Evolutionary conservation across 352 stramenopile genomes (phyloP).

Genomic region (Globisporangium megalacanthum): DNA sequence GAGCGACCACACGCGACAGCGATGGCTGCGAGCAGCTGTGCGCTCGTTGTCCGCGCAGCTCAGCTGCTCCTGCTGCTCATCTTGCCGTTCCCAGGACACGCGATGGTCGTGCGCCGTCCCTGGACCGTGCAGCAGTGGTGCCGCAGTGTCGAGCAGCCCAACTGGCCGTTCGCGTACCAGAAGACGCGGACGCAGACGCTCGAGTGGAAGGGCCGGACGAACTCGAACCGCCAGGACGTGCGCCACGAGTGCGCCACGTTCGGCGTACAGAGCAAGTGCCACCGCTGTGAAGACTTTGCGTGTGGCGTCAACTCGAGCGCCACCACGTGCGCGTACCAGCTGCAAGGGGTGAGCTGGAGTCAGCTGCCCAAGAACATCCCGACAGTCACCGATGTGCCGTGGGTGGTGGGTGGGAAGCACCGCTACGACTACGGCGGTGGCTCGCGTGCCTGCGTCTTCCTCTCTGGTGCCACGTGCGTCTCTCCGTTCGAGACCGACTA

Average conservation of each 20-base stretch:
- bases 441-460: conserved; percentile 87
- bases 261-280: conserved; percentile 92
- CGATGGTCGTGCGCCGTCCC: conserved; percentile 71
- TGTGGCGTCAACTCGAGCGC: conserved; percentile 34
- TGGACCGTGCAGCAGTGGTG: conserved; percentile 90
- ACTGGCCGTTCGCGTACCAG: conserved; percentile 94
- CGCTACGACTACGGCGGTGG: conserved; percentile 90
- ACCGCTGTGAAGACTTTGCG: conserved; percentile 88
- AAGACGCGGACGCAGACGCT: conserved; percentile 68
- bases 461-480: conserved; percentile 81
- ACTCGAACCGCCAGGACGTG: conserved; percentile 89
- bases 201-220: conserved; percentile 86
- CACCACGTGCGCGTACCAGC: conserved; percentile 83
- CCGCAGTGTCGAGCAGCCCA: conserved; percentile 64
- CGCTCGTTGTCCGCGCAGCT: not conserved
- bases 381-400: conserved; percentile 90
- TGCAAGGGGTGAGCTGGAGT: conserved; percentile 87
- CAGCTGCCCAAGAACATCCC: conserved; percentile 86
- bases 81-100: not conserved
- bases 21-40: not conserved
- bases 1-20: not conserved
- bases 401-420: conserved; percentile 84
- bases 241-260: conserved; percentile 86
- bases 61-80: conserved; percentile 1
- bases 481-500: conserved; percentile 82